These are phyloP conservation scores for Grifola frondosa DNA, from an alignment of 1,284 basidiomycete genomes.

Conservation along the genomic window DNA sequence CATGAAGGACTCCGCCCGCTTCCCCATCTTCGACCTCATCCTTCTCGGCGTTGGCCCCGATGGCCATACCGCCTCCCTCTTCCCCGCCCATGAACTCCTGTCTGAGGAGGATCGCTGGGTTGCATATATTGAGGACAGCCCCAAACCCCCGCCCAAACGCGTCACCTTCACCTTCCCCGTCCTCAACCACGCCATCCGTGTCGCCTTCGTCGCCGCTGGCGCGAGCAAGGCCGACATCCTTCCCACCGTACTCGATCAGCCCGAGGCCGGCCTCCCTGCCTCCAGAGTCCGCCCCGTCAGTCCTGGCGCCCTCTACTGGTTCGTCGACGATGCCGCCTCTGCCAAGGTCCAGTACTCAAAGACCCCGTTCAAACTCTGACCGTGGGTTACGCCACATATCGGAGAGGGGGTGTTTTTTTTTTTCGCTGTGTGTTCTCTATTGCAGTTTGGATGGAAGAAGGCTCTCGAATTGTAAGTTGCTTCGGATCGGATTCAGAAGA, in stretches of 20 bases:
- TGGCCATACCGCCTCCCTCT: slow-evolving; percentile 95
- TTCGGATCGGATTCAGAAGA: neutral
- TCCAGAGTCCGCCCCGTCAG: slow-evolving; percentile 77
- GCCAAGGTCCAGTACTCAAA: slow-evolving; percentile 58
- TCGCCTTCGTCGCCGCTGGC: slow-evolving; percentile 88
- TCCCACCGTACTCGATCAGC: slow-evolving; percentile 73
- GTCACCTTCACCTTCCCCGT: slow-evolving; percentile 93
- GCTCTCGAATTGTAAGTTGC: slow-evolving; percentile 6
- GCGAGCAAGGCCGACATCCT: slow-evolving; percentile 84
- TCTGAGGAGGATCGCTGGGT: slow-evolving; percentile 91
- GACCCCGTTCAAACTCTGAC: slow-evolving; percentile 54
- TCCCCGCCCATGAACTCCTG: slow-evolving; percentile 88
- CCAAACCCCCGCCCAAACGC: slow-evolving; percentile 89
- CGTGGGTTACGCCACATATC: neutral
- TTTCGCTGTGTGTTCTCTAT: slow-evolving; percentile 11
- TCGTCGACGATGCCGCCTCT: slow-evolving; percentile 81
- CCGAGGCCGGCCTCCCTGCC: slow-evolving; percentile 81
- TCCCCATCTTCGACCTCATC: slow-evolving; percentile 94
- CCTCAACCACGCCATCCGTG: slow-evolving; percentile 85
- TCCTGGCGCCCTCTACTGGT: slow-evolving; percentile 90
- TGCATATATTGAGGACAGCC: slow-evolving; percentile 88
- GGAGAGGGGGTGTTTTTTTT: neutral
- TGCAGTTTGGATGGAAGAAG: slow-evolving; percentile 8
- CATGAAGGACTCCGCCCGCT: slow-evolving; percentile 85
- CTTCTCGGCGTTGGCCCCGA: slow-evolving; percentile 93